Evolutionary conservation across 129 eudicot species (phyloP), one percentile per base, ranked within the genome.

Genomic region (Artemisia tridentata): DNA sequence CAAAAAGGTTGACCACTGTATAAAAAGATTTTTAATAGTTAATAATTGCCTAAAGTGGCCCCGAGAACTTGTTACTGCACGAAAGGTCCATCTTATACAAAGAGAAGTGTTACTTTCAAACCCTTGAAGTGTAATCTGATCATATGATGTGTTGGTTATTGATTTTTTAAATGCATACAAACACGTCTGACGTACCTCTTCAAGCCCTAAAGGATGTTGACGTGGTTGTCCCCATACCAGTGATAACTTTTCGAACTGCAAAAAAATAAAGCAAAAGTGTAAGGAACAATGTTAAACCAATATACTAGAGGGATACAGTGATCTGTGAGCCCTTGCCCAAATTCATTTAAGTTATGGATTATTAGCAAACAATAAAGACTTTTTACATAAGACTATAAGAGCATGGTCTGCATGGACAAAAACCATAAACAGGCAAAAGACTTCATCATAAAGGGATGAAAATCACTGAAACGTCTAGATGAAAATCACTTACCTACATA

Each of bases 141-240:
- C 25, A 29, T 16, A 34, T 75, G 59, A 65, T 23, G 56, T 21
- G 16, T 46, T 73, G 20, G 17, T 45, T 58, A n/a, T 25, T 58
- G 3, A 46, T 41, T 65, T 53, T 47, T 63, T 72, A 53, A 41
- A 58, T n/a, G 61, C 72, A 55, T n/a, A n/a, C 56, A 77, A 38
- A 50, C 11, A 69, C 43, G 57, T 63, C 46, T 20, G 27, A 6
- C 68, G 27, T 84, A 95, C 99, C 97, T 90, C 99, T 80, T 82
- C 86, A 78, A 38, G 59, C 43, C 91, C 88, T 80, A 95, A 54
- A 31, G 97, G 95, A 77, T 86, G 86, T 67, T 90, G 99, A 1
- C 97, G 93, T 75, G 97, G 99, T 68, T 90, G 83, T 61, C 99
- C 99, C 97, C 99, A 95, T 65, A 88, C 91, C 51, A 87, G 85